Conservation (phyloP, 805 yeast genomes). For the Hanseniaspora meyeri region DNA sequence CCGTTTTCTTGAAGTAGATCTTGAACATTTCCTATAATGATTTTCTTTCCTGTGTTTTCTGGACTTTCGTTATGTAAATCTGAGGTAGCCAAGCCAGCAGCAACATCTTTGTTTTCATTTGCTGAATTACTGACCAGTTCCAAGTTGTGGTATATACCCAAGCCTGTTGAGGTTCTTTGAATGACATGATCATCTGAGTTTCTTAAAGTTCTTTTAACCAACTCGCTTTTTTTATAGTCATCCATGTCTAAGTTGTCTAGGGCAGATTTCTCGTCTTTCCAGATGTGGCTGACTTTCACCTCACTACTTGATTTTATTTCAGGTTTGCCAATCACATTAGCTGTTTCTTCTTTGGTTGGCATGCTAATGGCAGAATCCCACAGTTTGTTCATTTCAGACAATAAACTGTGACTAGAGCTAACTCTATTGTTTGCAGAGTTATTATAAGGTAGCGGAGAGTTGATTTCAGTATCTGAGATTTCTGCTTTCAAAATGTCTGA, state of each 20-base stretch:
- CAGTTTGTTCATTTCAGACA: constrained; percentile 3
- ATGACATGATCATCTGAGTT: neutral
- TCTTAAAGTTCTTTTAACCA: neutral
- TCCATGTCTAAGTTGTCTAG: neutral
- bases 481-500: constrained; percentile 2
- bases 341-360: neutral
- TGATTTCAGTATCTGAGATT: neutral
- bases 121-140: neutral
- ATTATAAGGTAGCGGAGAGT: too few species aligned
- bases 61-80: neutral
- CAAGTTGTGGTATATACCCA: neutral
- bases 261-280: neutral
- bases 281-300: neutral
- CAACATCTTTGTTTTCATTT: neutral
- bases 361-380: neutral
- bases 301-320: neutral
- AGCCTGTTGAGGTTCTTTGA: constrained; percentile 8
- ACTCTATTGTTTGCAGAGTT: neutral
- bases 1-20: constrained; percentile 6
- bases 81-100: neutral
- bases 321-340: neutral
- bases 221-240: neutral
- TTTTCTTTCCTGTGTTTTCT: neutral
- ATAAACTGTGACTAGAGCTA: neutral
- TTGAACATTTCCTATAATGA: constrained; percentile 3